Base-by-base conservation (phyloP, 78 protist genomes). In the Goniomonas avonlea region DNA sequence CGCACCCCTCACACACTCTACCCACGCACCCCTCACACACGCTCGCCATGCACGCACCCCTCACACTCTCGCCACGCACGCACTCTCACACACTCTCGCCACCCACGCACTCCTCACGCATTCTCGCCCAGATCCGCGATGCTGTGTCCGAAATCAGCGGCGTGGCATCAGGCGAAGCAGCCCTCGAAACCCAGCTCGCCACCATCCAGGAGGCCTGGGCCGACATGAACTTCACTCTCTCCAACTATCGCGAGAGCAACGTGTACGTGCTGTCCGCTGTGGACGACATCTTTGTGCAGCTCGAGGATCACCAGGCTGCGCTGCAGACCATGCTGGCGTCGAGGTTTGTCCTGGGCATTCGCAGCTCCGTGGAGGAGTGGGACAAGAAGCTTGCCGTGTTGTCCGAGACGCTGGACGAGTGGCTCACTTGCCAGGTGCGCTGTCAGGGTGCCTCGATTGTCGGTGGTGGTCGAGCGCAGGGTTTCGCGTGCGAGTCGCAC, bases 391-490 rank as follows among this genome's bases (percentile, higher is more conserved):
- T 93, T 4, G 7, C 25, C 11, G 40, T 60, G 59, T 77, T 90
- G 40, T 37, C 73, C 3, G 92, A 88, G 21, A 40, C 85, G n/a
- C 87, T 93, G 8, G 94, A 93, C 47, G 93, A 82, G 47, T 87
- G 91, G 93, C 65, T 90, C 20, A 40, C 31, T 35, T 88, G 90
- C 80, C 96, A 93, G 82, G n/a, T n/a, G n/a, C n/a, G n/a, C n/a
- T n/a, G n/a, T n/a, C n/a, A 47, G 89, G 8, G n/a, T n/a, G 70
- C n/a, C n/a, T n/a, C n/a, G n/a, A n/a, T n/a, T n/a, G n/a, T n/a
- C n/a, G n/a, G n/a, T n/a, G n/a, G n/a, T n/a, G n/a, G n/a, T n/a
- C n/a, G n/a, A n/a, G n/a, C n/a, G n/a, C n/a, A n/a, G n/a, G n/a
- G n/a, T n/a, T n/a, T n/a, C n/a, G n/a, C n/a, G n/a, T n/a, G n/a